Evolutionary conservation across 1,139 yeast species (phyloP).

Genomic region (Ogataea hybrid): DNA sequence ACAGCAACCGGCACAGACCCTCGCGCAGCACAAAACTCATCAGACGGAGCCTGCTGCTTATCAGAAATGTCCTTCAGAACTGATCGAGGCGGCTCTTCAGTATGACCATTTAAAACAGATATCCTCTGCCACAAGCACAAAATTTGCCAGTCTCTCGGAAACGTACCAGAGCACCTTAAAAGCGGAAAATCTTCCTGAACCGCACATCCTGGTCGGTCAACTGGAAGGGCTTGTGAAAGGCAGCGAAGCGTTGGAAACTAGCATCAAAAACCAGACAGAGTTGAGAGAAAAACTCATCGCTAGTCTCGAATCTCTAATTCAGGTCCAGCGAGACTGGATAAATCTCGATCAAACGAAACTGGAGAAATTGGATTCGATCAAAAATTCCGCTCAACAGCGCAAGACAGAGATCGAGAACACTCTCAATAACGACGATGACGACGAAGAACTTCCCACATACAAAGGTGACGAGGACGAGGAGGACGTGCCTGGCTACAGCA

Average conservation of each 20-base stretch:
- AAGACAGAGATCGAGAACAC: conserved; percentile 46
- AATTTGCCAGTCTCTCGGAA: conserved; percentile 20
- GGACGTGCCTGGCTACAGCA: conserved; percentile 3
- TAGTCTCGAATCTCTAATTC: conserved; percentile 43
- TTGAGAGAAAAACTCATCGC: conserved; percentile 41
- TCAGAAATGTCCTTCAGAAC: conserved; percentile 38
- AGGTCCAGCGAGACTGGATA: conserved; percentile 42
- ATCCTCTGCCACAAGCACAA: conserved; percentile 38
- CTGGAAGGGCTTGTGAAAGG: conserved; percentile 18
- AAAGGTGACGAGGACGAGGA: conserved; percentile 34
- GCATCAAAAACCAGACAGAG: conserved; percentile 34
- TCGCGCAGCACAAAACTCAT: conserved; percentile 5
- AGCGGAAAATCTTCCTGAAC: conserved; percentile 28
- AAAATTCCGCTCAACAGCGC: conserved; percentile 38
- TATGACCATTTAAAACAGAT: conserved; percentile 41
- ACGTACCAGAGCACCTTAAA: conserved; percentile 23
- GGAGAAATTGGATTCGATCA: conserved; percentile 41
- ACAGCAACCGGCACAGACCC: conserved; percentile 19
- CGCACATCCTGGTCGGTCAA: conserved; percentile 22
- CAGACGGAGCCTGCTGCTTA: conserved; percentile 1
- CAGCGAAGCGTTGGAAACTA: conserved; percentile 24
- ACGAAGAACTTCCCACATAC: conserved; percentile 27
- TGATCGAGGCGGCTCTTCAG: conserved; percentile 37
- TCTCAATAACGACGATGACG: conserved; percentile 36
- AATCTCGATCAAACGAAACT: conserved; percentile 45